phyloP scores from a whole-genome alignment of 768 basidiomycete genomes.

The Tricholoma flavovirens region DNA sequence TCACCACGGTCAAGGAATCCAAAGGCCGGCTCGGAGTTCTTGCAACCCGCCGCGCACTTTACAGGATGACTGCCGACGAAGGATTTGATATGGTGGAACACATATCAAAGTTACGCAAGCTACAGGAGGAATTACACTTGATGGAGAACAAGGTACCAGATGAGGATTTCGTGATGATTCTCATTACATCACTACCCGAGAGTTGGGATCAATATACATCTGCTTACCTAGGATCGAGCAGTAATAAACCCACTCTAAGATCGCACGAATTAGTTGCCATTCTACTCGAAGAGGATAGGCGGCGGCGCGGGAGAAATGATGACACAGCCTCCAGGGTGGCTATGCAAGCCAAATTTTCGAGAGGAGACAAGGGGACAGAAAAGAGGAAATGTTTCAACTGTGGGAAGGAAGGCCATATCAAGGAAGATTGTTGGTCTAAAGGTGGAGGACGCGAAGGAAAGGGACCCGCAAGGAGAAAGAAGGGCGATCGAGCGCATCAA shows the following conservation, averaged over 20 bases:
- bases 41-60: slow-evolving; percentile 16
- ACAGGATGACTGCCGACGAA: slow-evolving; percentile 18
- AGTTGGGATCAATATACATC: slow-evolving; percentile 22
- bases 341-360: background rate
- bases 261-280: slow-evolving; percentile 19
- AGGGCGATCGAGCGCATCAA: background rate
- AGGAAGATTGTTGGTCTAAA: slow-evolving; percentile 29
- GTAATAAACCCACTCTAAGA: slow-evolving; percentile 6
- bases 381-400: slow-evolving; percentile 25
- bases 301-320: background rate
- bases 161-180: slow-evolving; percentile 26
- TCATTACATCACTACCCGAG: slow-evolving; percentile 24
- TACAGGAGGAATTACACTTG: slow-evolving; percentile 21
- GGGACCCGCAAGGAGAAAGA: slow-evolving; percentile 10
- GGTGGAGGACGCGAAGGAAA: slow-evolving; percentile 35
- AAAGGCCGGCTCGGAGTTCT: slow-evolving; percentile 17
- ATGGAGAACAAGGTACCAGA: slow-evolving; percentile 20
- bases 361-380: background rate
- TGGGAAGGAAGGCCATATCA: slow-evolving; percentile 23
- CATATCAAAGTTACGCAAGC: slow-evolving; percentile 15
- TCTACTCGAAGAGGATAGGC: background rate
- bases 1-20: background rate
- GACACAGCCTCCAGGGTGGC: background rate
- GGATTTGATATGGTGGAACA: slow-evolving; percentile 23
- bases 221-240: slow-evolving; percentile 18